Conservation (phyloP, 345 rosid genomes). For the Nephelium lappaceum region DNA sequence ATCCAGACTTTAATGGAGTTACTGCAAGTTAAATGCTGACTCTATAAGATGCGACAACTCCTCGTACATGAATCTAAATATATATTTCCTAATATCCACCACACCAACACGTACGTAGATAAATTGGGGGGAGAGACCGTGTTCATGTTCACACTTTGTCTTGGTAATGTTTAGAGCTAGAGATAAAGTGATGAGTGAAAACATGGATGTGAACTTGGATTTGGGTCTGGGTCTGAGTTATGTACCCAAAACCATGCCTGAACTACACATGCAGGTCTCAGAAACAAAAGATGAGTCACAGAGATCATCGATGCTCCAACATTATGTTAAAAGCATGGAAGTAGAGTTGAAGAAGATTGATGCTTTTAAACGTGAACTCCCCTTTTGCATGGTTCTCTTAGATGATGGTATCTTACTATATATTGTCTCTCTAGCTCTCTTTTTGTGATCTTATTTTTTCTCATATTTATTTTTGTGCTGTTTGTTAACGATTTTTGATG, state of each 20-base stretch:
- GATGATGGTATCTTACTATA: conserved; percentile 48
- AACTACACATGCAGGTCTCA: conserved; percentile 52
- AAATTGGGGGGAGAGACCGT: not conserved
- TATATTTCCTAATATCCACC: not conserved
- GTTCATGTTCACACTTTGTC: not conserved
- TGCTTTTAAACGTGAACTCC: conserved; percentile 77
- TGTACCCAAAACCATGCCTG: conserved; percentile 50
- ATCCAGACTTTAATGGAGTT: too few species aligned
- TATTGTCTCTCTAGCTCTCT: not conserved
- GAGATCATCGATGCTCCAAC: conserved; percentile 49
- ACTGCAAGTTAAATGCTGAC: too few species aligned
- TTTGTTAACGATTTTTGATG: conserved; percentile 1
- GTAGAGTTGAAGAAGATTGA: conserved; percentile 72
- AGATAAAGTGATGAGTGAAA: not conserved
- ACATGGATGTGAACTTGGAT: conserved; percentile 71
- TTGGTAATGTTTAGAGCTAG: not conserved
- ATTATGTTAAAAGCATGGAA: conserved; percentile 54
- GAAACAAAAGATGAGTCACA: conserved; percentile 35
- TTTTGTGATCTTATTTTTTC: not conserved
- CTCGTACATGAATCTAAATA: conserved; percentile 41
- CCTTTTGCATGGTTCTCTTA: conserved; percentile 72
- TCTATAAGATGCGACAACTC: conserved; percentile 39
- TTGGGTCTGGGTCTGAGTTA: conserved; percentile 55
- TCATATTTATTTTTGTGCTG: conserved; percentile 9
- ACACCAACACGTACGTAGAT: not conserved